Evolutionary conservation across 345 rosid genomes (phyloP), one percentile per base, ranked within the genome.

Genomic region (Salix viminalis): DNA sequence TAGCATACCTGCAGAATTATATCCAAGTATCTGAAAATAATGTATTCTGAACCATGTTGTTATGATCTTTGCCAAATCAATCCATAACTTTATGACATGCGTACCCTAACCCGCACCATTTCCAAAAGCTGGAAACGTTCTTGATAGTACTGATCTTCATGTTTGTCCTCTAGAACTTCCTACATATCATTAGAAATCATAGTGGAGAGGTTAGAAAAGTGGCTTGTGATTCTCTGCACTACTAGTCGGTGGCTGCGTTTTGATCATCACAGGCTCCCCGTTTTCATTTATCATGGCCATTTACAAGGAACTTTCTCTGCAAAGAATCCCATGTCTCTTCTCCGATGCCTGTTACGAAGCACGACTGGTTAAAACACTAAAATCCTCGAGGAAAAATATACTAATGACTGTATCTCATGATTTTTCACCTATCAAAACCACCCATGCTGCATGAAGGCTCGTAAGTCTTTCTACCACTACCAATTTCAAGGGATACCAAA

Each of bases 401-500:
- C 2, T 8, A 30, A 0, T 11, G 68, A 18, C 32, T 15, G 21
- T 12, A 5, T 7, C 5, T 39, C 36, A 18, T 28, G 14, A 64
- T 11, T 24, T 18, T 23, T 64, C 64, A 85, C 92, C 86, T 77
- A 46, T 87, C 89, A 23, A 87, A 85, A 5, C 82, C 3, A 86
- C 92, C 87, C 92, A 85, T 61, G 87, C 76, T 1, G 89, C 84
- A 6, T 82, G 83, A 65, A 85, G 87, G 79, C 77, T 84, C 15
- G 83, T 65, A 70, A 85, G 83, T 68, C 80, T 83, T 78, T 85
- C 86, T 2, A 73, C 81, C 37, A 85, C 75, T 10, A 81, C 73
- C n/a, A 64, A 70, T 68, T 68, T 81, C 13, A 75, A 32, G 0
- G 90, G 92, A 76, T 83, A 83, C 6, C 92, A 30, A 30, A 30